Conservation (phyloP, 371 early-diverging fungal species). For the Lichtheimia ramosa region DNA sequence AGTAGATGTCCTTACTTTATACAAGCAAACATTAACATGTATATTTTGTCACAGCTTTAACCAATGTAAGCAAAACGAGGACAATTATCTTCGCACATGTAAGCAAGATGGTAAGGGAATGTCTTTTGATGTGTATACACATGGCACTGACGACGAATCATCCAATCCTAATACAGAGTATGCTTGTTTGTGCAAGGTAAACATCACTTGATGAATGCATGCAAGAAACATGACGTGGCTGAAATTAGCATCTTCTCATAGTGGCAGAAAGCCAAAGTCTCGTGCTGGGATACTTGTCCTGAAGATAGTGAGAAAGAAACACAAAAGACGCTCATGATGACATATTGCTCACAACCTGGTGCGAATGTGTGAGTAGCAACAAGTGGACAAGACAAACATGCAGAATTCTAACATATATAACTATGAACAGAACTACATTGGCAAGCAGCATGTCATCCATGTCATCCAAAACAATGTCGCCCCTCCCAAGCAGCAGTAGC, state of each 20-base stretch:
- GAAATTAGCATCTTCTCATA: neutral
- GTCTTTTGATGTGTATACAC: neutral
- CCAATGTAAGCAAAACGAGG: conserved; percentile 18
- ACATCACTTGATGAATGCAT: neutral
- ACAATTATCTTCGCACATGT: conserved; percentile 21
- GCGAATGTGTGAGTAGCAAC: conserved; percentile 20
- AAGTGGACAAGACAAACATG: neutral
- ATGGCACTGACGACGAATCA: neutral
- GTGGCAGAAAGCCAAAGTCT: conserved; percentile 27
- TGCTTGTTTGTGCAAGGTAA: conserved; percentile 25
- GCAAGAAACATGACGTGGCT: neutral
- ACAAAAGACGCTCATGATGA: conserved; percentile 22
- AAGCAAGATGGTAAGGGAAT: conserved; percentile 12
- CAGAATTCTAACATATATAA: too few relatives aligned
- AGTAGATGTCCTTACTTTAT: too few relatives aligned
- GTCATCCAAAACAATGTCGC: too few relatives aligned
- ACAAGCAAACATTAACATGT: neutral
- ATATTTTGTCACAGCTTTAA: conserved; percentile 8
- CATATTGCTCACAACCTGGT: conserved; percentile 39
- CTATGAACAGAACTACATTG: too few relatives aligned
- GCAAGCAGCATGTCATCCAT: too few relatives aligned
- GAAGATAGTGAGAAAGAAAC: conserved; percentile 17
- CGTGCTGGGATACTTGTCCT: conserved; percentile 31
- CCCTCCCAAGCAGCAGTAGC: neutral
- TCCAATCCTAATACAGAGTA: conserved; percentile 13